These are phyloP conservation scores for Colletotrichum incanum DNA, from an alignment of 2,329 filamentous ascomycete genomes.

Conservation along the genomic window DNA sequence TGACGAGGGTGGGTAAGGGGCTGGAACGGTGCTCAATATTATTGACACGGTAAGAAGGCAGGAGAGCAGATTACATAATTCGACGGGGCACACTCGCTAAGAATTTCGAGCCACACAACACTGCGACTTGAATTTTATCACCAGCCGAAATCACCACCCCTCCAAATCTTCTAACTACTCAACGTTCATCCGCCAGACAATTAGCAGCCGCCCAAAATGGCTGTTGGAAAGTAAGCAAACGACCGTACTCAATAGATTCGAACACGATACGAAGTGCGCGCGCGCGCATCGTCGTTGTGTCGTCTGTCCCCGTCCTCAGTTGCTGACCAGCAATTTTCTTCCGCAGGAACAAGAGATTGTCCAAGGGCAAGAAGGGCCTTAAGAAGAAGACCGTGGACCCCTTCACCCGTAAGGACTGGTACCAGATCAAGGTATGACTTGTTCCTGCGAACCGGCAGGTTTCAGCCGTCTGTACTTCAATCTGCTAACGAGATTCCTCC, in stretches of 20 bases:
- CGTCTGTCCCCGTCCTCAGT: constrained; percentile 36
- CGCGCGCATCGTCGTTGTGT: neutral
- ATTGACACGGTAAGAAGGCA: neutral
- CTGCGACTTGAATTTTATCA: constrained; percentile 51
- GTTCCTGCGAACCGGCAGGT: constrained; percentile 44
- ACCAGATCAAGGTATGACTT: constrained; percentile 86
- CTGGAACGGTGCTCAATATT: neutral
- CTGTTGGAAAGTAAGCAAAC: constrained; percentile 71
- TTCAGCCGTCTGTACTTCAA: neutral
- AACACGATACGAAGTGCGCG: neutral
- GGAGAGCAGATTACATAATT: constrained; percentile 33
- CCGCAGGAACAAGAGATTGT: constrained; percentile 98
- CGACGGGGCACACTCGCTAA: constrained; percentile 43
- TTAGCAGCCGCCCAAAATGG: constrained; percentile 68
- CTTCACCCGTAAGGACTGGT: constrained; percentile 99
- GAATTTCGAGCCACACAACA: constrained; percentile 49
- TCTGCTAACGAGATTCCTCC: constrained; percentile 48
- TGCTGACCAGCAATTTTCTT: constrained; percentile 46
- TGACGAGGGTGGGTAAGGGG: constrained; percentile 26
- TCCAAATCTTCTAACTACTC: constrained; percentile 60
- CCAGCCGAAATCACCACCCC: constrained; percentile 53
- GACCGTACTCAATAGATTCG: neutral
- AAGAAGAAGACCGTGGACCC: constrained; percentile 99
- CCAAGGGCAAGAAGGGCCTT: constrained; percentile 99
- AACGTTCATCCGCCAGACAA: constrained; percentile 61